A percentile compares a stretch with the other conserved stretches of the same genome.
Conservation (phyloP, 495 filamentous ascomycete genomes). For the Tuber magnatum region DNA sequence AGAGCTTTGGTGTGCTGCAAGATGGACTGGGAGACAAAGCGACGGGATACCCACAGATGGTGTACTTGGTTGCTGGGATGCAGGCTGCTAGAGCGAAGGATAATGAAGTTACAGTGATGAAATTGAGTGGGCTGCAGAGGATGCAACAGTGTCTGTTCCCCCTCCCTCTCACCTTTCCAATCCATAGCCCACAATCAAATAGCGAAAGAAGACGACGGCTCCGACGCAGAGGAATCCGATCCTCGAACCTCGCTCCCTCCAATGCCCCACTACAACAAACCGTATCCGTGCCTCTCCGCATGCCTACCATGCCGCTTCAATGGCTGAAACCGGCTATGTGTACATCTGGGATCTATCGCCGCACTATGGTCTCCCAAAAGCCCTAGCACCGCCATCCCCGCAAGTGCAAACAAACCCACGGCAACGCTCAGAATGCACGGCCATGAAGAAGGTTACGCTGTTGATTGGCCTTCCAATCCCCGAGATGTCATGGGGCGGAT, state of each 20-base stretch:
- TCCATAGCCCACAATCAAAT: not conserved
- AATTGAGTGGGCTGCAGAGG: slow-evolving; percentile 79
- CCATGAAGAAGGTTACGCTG: slow-evolving; percentile 80
- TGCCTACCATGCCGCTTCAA: slow-evolving; percentile 66
- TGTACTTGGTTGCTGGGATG: slow-evolving; percentile 89
- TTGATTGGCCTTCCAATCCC: slow-evolving; percentile 88
- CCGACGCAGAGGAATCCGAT: not conserved
- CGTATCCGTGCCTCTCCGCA: slow-evolving; percentile 63
- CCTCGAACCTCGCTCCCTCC: not conserved
- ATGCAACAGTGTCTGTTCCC: slow-evolving; percentile 54
- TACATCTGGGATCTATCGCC: slow-evolving; percentile 87
- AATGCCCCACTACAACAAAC: slow-evolving; percentile 66
- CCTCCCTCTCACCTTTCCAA: not conserved
- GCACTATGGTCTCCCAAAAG: slow-evolving; percentile 75
- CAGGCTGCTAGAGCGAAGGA: slow-evolving; percentile 82
- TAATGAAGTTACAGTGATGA: slow-evolving; percentile 91
- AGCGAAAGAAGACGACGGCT: not conserved
- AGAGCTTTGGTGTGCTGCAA: slow-evolving; percentile 86
- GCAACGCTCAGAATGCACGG: slow-evolving; percentile 67
- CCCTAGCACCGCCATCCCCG: slow-evolving; percentile 67
- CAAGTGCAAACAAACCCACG: slow-evolving; percentile 84
- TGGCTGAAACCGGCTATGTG: slow-evolving; percentile 77
- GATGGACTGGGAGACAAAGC: slow-evolving; percentile 83
- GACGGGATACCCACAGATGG: slow-evolving; percentile 82
- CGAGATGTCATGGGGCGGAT: slow-evolving; percentile 66